Percentiles rank a stretch among this genome's conserved stretches.
Evolutionary conservation across 768 basidiomycete genomes (phyloP).

Genomic region (Phylloporus rhodoxanthus): DNA sequence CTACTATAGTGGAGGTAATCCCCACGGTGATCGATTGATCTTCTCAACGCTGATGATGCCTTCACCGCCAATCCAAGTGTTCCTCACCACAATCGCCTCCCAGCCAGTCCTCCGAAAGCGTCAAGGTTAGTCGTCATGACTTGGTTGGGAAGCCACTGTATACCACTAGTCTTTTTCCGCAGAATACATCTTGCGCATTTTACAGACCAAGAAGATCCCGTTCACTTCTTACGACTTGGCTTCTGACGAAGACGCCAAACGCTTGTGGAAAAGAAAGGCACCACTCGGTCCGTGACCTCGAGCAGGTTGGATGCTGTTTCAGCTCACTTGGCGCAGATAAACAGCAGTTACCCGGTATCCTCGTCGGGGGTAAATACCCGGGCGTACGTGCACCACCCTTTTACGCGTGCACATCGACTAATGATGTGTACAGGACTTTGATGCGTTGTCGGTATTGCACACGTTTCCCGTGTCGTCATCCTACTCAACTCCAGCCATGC

Average conservation of each 20-base stretch:
- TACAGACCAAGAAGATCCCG: constrained; percentile 81
- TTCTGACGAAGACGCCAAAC: constrained; percentile 75
- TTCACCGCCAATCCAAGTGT: constrained; percentile 75
- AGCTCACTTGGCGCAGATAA: constrained; percentile 46
- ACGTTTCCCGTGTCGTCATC: not conserved
- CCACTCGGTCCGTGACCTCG: constrained; percentile 45
- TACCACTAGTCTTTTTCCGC: not conserved
- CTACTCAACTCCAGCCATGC: constrained; percentile 6
- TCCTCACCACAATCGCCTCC: constrained; percentile 85
- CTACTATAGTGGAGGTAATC: too few species aligned
- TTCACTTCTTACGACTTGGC: constrained; percentile 82
- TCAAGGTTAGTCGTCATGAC: constrained; percentile 50
- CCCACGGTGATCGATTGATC: constrained; percentile 7
- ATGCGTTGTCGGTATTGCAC: constrained; percentile 56
- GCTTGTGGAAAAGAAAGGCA: constrained; percentile 75
- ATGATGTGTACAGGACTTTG: constrained; percentile 47
- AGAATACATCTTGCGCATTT: constrained; percentile 78
- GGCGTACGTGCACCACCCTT: constrained; percentile 49
- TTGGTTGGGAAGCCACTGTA: not conserved
- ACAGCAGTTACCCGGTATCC: constrained; percentile 78
- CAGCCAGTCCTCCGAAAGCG: constrained; percentile 71
- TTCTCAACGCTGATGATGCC: constrained; percentile 51
- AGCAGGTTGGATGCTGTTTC: not conserved
- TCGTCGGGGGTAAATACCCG: constrained; percentile 69
- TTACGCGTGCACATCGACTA: not conserved